Percentiles rank a stretch among this genome's conserved stretches.
These are phyloP conservation scores for Suillus subaureus DNA, from an alignment of 768 basidiomycete genomes.

Conservation along the genomic window DNA sequence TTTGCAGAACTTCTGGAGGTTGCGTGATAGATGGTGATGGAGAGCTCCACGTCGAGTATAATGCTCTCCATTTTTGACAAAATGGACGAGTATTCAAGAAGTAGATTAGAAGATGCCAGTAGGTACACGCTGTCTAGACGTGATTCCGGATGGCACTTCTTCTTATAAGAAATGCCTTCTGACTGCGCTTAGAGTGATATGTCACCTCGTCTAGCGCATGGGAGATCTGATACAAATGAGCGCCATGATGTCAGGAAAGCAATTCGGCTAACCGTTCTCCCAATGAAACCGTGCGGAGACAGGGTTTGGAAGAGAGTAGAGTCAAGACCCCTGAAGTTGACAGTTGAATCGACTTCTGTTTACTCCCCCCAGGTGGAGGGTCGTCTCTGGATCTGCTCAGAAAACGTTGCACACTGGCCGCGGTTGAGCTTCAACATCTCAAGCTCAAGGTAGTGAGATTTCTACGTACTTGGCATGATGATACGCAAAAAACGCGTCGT, in stretches of 20 bases:
- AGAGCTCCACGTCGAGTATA: slow-evolving; percentile 19
- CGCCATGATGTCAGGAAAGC: background rate
- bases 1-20: slow-evolving; percentile 1
- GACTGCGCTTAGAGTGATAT: slow-evolving; percentile 17
- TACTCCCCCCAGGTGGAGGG: background rate
- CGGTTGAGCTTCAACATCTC: background rate
- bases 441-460: background rate
- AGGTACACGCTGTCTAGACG: slow-evolving; percentile 29
- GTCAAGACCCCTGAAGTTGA: slow-evolving; percentile 16
- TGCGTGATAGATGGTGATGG: slow-evolving; percentile 16
- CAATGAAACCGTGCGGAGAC: slow-evolving; percentile 27
- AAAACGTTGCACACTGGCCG: slow-evolving; percentile 16
- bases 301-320: slow-evolving; percentile 25
- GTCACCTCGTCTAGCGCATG: slow-evolving; percentile 34
- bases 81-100: slow-evolving; percentile 34
- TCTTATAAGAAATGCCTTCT: background rate
- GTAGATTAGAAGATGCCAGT: slow-evolving; percentile 33
- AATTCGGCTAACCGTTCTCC: slow-evolving; percentile 28
- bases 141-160: slow-evolving; percentile 11
- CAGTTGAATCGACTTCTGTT: slow-evolving; percentile 22
- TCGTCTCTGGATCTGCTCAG: background rate
- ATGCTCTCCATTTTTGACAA: slow-evolving; percentile 23
- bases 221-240: slow-evolving; percentile 23
- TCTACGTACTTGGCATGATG: slow-evolving; percentile 23
- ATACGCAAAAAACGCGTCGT: slow-evolving; percentile 22